A percentile compares a stretch with the other conserved stretches of the same genome.
Evolutionary conservation across 2,329 filamentous ascomycete genomes (phyloP).

Genomic region (Alternaria infectoria): DNA sequence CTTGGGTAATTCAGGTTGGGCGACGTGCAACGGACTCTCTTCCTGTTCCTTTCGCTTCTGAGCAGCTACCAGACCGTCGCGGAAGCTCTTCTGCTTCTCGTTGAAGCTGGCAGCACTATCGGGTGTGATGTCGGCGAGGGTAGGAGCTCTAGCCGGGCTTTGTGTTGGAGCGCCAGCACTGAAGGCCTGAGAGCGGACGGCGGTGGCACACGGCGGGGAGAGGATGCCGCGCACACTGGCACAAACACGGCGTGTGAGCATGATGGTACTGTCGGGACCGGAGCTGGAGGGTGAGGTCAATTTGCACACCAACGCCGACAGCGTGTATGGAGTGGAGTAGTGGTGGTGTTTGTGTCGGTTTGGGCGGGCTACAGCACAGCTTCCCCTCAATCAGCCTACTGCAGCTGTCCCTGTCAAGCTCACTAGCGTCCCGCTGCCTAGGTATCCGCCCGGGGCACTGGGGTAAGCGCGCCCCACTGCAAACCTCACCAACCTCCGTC

Average conservation of each 20-base stretch:
- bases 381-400: constrained; percentile 18
- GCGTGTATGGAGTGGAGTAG: not conserved
- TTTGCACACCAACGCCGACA: not conserved
- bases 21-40: constrained; percentile 74
- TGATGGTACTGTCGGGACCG: constrained; percentile 20
- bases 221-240: constrained; percentile 33
- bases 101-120: constrained; percentile 78
- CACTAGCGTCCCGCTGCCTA: constrained; percentile 11
- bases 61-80: constrained; percentile 77
- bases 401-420: constrained; percentile 20
- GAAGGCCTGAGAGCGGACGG: constrained; percentile 36
- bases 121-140: constrained; percentile 82
- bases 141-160: constrained; percentile 58
- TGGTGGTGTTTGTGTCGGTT: constrained; percentile 6
- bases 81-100: constrained; percentile 82
- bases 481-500: not conserved
- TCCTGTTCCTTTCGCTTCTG: constrained; percentile 78
- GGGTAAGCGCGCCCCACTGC: constrained; percentile 17
- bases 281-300: not conserved
- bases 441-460: constrained; percentile 11
- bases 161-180: constrained; percentile 32
- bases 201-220: constrained; percentile 19
- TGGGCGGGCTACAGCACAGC: constrained; percentile 1
- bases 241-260: constrained; percentile 42
- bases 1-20: constrained; percentile 48